Percentiles rank a stretch among this genome's conserved stretches.
Conservation (phyloP, 345 rosid species). For the Isatis tinctoria region DNA sequence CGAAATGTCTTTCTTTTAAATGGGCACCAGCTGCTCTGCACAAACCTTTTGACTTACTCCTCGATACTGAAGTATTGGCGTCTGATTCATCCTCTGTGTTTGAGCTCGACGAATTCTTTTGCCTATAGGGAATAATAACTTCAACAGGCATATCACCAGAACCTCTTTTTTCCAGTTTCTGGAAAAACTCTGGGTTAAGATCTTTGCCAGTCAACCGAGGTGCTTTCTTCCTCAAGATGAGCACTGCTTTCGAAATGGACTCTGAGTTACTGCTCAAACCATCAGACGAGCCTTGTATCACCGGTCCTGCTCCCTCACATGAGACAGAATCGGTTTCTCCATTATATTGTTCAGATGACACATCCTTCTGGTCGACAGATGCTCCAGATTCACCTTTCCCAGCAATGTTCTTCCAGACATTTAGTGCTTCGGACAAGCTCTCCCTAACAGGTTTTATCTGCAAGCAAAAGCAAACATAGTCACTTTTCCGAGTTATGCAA, state of each 20-base stretch:
- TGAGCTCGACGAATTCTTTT: slow-evolving; percentile 48
- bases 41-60: slow-evolving; percentile 47
- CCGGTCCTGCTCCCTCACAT: slow-evolving; percentile 35
- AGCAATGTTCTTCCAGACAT: slow-evolving; percentile 73
- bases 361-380: slow-evolving; percentile 53
- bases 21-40: slow-evolving; percentile 38
- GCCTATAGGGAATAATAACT: slow-evolving; percentile 71
- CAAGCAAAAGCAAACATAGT: slow-evolving; percentile 25
- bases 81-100: slow-evolving; percentile 62
- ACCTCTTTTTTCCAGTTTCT: slow-evolving; percentile 61
- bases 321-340: slow-evolving; percentile 32
- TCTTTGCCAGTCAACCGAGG: slow-evolving; percentile 77
- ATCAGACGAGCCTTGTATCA: slow-evolving; percentile 47
- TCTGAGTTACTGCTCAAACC: slow-evolving; percentile 44
- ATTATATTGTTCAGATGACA: slow-evolving; percentile 47
- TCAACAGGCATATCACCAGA: slow-evolving; percentile 85
- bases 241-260: slow-evolving; percentile 62
- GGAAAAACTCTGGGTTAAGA: slow-evolving; percentile 90
- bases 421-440: slow-evolving; percentile 87
- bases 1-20: slow-evolving; percentile 35
- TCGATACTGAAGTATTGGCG: slow-evolving; percentile 40
- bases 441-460: slow-evolving; percentile 97
- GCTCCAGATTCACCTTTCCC: slow-evolving; percentile 61
- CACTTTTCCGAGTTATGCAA: not conserved
- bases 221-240: slow-evolving; percentile 74